Percentiles rank a stretch among this genome's conserved stretches.
phyloP scores from a whole-genome alignment of 441 rosid genomes.

The Erodium moschatum region DNA sequence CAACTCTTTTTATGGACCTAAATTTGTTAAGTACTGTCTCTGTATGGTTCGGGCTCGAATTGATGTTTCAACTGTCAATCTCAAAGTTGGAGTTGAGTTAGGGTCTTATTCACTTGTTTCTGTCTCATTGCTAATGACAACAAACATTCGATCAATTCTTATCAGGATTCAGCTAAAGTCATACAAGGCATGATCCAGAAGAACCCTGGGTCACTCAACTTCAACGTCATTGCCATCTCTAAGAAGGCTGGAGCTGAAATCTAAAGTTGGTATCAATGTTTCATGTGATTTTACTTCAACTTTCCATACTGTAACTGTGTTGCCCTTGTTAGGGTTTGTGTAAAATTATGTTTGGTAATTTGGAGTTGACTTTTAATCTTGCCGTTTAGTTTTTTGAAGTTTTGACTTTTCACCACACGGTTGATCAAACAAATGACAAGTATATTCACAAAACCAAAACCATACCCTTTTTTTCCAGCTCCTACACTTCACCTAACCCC shows the following conservation, averaged over 20 bases:
- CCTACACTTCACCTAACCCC: no score
- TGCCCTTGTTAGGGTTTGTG: neutral
- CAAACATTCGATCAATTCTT: neutral
- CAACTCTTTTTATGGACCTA: neutral
- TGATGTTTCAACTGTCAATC: neutral
- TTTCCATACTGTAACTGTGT: neutral
- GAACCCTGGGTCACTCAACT: conserved; percentile 63
- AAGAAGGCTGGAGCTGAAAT: conserved; percentile 34
- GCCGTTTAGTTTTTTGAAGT: no score
- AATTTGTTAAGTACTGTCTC: no score
- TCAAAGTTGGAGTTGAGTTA: neutral
- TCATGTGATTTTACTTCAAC: neutral
- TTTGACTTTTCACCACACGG: no score
- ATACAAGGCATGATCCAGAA: conserved; percentile 60
- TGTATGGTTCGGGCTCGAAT: neutral
- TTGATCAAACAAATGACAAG: no score
- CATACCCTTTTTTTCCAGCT: no score
- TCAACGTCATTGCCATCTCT: conserved; percentile 64
- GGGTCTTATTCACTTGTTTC: no score
- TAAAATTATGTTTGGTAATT: neutral
- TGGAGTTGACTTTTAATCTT: no score
- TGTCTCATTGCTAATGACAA: no score
- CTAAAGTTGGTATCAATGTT: conserved; percentile 13
- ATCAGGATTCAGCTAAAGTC: conserved; percentile 65
- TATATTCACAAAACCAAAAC: no score